Percentiles rank a stretch among this genome's conserved stretches.
phyloP scores from a whole-genome alignment of 1,284 basidiomycete genomes.

The Fistulina hepatica region DNA sequence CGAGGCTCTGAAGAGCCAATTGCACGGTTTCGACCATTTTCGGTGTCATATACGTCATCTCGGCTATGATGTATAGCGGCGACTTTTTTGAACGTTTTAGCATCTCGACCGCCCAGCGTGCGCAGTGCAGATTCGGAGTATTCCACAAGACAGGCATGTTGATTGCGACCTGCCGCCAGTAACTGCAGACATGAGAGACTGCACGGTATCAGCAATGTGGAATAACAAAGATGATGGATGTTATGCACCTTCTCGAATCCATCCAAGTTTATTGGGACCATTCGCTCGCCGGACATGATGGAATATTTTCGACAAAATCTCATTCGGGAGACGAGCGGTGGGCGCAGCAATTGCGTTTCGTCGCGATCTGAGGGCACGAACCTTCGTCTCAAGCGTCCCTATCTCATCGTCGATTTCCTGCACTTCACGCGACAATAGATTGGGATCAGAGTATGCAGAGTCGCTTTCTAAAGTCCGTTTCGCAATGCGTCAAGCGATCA shows the following conservation, averaged over 20 bases:
- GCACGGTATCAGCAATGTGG: background rate
- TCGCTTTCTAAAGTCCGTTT: conserved; percentile 1
- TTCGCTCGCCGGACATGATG: conserved; percentile 2
- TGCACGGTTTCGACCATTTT: conserved; percentile 16
- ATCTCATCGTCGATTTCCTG: conserved; percentile 11
- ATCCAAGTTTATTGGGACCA: conserved; percentile 2
- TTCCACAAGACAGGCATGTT: conserved; percentile 27
- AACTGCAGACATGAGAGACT: conserved; percentile 25
- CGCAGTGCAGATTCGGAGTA: conserved; percentile 18
- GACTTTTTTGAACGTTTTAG: conserved; percentile 26
- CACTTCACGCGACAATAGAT: conserved; percentile 4
- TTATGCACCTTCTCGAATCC: conserved; percentile 5
- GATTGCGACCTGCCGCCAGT: conserved; percentile 28
- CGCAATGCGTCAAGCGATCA: background rate
- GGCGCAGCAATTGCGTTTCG: conserved; percentile 12
- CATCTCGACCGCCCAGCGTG: conserved; percentile 24
- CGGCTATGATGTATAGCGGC: conserved; percentile 20
- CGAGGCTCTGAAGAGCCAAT: conserved; percentile 15
- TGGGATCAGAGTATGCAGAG: conserved; percentile 8
- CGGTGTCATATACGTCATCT: conserved; percentile 14
- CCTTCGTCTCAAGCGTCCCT: conserved; percentile 2
- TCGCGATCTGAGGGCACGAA: conserved; percentile 9
- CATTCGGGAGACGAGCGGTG: conserved; percentile 11
- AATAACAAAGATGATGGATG: background rate
- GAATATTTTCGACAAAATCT: conserved; percentile 14